These are phyloP conservation scores for Penicillium subrubescens DNA, from an alignment of 495 filamentous ascomycete genomes.

Conservation along the genomic window DNA sequence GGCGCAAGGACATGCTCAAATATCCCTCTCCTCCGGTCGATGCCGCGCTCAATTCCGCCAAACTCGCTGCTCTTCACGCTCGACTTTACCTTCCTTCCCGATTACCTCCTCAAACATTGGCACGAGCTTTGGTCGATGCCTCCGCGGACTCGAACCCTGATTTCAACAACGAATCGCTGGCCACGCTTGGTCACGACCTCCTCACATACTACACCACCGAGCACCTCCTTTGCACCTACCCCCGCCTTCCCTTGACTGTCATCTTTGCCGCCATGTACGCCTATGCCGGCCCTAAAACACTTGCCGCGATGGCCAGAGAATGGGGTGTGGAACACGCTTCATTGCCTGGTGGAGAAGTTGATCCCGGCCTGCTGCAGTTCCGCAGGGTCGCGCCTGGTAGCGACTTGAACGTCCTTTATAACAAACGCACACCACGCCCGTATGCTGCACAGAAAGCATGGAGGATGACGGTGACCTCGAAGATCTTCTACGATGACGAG, in stretches of 20 bases:
- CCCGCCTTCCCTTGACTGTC: conserved; percentile 82
- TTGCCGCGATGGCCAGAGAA: conserved; percentile 69
- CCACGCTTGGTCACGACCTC: conserved; percentile 78
- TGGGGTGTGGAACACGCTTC: conserved; percentile 91
- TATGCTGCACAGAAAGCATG: conserved; percentile 55
- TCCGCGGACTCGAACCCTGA: conserved; percentile 73
- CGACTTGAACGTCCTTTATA: conserved; percentile 27
- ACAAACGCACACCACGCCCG: conserved; percentile 34
- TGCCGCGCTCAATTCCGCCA: conserved; percentile 73
- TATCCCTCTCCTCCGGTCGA: conserved; percentile 68
- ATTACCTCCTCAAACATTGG: conserved; percentile 83
- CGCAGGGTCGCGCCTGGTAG: conserved; percentile 60
- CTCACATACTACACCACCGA: conserved; percentile 86
- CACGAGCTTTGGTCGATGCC: conserved; percentile 79
- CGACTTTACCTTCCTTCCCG: conserved; percentile 80
- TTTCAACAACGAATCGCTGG: conserved; percentile 83
- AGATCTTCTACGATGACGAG: conserved; percentile 75
- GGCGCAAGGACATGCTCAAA: conserved; percentile 37
- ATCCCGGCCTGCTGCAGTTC: conserved; percentile 91
- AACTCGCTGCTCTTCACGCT: conserved; percentile 90
- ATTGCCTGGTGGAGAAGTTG: conserved; percentile 84
- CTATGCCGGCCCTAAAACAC: conserved; percentile 71
- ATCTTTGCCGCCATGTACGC: conserved; percentile 81
- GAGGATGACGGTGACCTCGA: conserved; percentile 69
- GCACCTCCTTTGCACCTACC: conserved; percentile 81